Base-by-base conservation (phyloP, 2,329 filamentous ascomycete genomes). In the Botryotinia convoluta region DNA sequence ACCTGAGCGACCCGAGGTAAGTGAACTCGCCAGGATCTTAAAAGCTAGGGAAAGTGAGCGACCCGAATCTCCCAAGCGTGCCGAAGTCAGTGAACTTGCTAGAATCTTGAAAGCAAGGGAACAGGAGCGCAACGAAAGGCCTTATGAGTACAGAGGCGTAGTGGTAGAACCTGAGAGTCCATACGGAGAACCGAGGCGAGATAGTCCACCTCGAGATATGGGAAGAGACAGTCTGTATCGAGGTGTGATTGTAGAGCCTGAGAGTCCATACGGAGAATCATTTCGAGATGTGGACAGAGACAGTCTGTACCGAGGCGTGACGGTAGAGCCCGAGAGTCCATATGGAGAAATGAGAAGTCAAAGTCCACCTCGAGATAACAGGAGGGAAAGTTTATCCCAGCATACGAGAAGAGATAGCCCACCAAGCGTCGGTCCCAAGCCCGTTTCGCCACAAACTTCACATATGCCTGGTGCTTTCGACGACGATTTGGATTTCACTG, bases 401-500 rank as follows among this genome's bases (percentile, higher is more conserved):
- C 32, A 16, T n/a, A 39, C 44, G 14, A 73, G 61, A 74, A 73
- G 69, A 71, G 74, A 84, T 10, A 78, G 75, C 37, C 86, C 87
- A 26, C 87, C 87, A 42, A 79, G 85, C 32, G 85, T 87, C 29
- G 90, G 90, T 5, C 87, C 89, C 5, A 90, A 91, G 77, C 87
- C 87, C 14, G 75, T 51, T 26, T n/a, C 69, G 37, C 48, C 42
- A 54, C 83, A 83, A 69, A 77, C 79, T 32, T 79, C 85, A 61
- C 85, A 88, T 73, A 88, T 91, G 81, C 90, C 91, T 37, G 91
- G 91, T 32, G 83, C 86, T 16, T 94, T 92, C 78, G 87, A 84
- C 1, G 87, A 91, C 73, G 92, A 93, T 77, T 82, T 91, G 14
- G 89, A 90, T 69, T 93, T 94, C 76, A 89, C 90, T 12, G 92